phyloP scores from a whole-genome alignment of 306 rosid genomes.

The Vicia sativa region DNA sequence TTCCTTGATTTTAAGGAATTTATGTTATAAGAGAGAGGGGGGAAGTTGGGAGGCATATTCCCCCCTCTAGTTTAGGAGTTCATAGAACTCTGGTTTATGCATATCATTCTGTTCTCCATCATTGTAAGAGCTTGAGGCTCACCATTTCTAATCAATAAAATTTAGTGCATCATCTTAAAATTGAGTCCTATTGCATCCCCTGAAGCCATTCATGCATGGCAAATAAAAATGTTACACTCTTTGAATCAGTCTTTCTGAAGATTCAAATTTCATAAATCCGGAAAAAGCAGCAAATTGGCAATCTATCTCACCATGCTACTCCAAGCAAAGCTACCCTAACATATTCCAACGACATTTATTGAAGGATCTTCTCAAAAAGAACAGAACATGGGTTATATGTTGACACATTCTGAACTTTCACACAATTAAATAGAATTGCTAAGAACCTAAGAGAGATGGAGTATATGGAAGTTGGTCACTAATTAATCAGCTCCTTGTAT shows the following conservation, averaged over 20 bases:
- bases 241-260: not conserved
- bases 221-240: not conserved
- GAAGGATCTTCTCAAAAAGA: not conserved
- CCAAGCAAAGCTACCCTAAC: constrained; percentile 24
- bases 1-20: too few species aligned
- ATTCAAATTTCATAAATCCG: constrained; percentile 9
- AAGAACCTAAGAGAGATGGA: constrained; percentile 10
- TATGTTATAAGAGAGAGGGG: too few species aligned
- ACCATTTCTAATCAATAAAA: too few species aligned
- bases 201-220: too few species aligned
- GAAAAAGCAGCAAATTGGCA: constrained; percentile 17
- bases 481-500: constrained; percentile 17
- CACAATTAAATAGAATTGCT: constrained; percentile 9
- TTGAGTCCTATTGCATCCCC: too few species aligned
- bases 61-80: too few species aligned
- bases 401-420: constrained; percentile 15
- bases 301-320: constrained; percentile 17
- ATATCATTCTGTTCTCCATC: too few species aligned
- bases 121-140: too few species aligned
- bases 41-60: too few species aligned
- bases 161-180: too few species aligned
- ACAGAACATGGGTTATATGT: not conserved
- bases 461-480: constrained; percentile 1
- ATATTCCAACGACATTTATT: not conserved
- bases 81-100: too few species aligned